Evolutionary conservation across 2,329 filamentous ascomycete genomes (phyloP).

Genomic region (Hortaea werneckii): DNA sequence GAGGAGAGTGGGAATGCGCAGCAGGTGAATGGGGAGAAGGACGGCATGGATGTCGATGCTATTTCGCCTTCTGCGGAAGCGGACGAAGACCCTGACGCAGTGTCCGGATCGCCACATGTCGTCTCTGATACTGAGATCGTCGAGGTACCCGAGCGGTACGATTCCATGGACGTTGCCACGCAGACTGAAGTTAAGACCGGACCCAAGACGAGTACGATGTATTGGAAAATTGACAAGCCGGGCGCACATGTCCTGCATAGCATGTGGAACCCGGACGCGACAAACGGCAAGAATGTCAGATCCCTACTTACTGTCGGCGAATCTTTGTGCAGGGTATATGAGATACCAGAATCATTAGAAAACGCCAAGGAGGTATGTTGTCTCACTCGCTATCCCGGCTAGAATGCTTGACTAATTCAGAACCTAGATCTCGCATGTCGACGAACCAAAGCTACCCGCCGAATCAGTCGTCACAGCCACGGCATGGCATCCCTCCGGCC

Average conservation of each 20-base stretch:
- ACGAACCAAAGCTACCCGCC: slow-evolving; percentile 17
- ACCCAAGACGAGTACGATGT: slow-evolving; percentile 25
- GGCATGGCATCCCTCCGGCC: slow-evolving; percentile 26
- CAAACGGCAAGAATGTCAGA: slow-evolving; percentile 11
- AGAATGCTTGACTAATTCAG: neutral
- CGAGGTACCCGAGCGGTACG: slow-evolving; percentile 20
- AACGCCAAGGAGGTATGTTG: slow-evolving; percentile 9
- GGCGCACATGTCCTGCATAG: slow-evolving; percentile 18
- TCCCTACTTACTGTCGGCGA: slow-evolving; percentile 25
- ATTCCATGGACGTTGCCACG: slow-evolving; percentile 23
- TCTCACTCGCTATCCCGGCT: neutral
- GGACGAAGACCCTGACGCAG: slow-evolving; percentile 18
- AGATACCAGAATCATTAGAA: slow-evolving; percentile 16
- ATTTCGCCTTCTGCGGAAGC: slow-evolving; percentile 12
- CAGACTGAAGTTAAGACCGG: slow-evolving; percentile 25
- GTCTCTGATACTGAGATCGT: slow-evolving; percentile 16
- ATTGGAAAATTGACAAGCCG: slow-evolving; percentile 23
- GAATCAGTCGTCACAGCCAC: slow-evolving; percentile 22
- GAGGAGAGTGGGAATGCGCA: slow-evolving; percentile 17
- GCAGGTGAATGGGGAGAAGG: slow-evolving; percentile 30
- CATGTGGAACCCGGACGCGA: slow-evolving; percentile 19
- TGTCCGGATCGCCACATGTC: slow-evolving; percentile 16
- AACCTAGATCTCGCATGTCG: slow-evolving; percentile 10
- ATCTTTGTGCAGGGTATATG: slow-evolving; percentile 24
- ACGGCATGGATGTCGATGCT: slow-evolving; percentile 37